Evolutionary conservation across 495 filamentous ascomycete genomes (phyloP).

Genomic region (Penicillium lagena): DNA sequence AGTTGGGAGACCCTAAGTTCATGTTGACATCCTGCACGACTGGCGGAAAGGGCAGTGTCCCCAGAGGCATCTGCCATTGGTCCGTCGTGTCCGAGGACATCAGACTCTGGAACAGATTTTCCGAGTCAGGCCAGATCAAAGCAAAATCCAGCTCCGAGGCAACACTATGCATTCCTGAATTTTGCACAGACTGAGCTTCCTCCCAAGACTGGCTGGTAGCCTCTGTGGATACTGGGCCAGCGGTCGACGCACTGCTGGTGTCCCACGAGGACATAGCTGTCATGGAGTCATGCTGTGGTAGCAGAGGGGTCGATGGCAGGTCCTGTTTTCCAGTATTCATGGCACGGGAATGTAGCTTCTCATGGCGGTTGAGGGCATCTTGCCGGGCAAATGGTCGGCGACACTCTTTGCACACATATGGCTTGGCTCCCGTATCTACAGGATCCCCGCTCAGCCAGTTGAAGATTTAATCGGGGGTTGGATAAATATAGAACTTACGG

Average conservation of each 20-base stretch:
- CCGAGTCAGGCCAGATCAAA: conserved; percentile 43
- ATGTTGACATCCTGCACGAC: conserved; percentile 29
- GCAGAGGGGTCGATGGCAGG: conserved; percentile 9
- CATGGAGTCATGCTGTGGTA: conserved; percentile 13
- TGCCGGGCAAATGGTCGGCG: conserved; percentile 39
- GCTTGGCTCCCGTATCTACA: conserved; percentile 42
- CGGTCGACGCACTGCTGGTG: conserved; percentile 15
- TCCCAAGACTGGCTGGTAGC: conserved; percentile 22
- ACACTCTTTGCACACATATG: conserved; percentile 38
- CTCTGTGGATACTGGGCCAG: conserved; percentile 14
- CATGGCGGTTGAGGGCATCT: conserved; percentile 43
- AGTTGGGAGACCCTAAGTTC: conserved; percentile 28
- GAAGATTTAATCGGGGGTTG: background rate
- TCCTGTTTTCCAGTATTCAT: conserved; percentile 15
- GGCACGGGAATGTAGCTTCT: conserved; percentile 37
- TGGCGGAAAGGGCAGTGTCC: conserved; percentile 34
- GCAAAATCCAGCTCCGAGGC: conserved; percentile 35
- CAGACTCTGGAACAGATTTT: conserved; percentile 41
- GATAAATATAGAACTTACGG: conserved; percentile 24
- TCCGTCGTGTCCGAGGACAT: conserved; percentile 35
- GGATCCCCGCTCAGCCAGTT: conserved; percentile 9
- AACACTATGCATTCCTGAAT: conserved; percentile 18
- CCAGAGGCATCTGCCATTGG: conserved; percentile 43
- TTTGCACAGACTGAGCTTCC: conserved; percentile 11
- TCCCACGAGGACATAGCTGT: conserved; percentile 22